phyloP scores from a whole-genome alignment of 768 basidiomycete species.

The Suillus paluster region DNA sequence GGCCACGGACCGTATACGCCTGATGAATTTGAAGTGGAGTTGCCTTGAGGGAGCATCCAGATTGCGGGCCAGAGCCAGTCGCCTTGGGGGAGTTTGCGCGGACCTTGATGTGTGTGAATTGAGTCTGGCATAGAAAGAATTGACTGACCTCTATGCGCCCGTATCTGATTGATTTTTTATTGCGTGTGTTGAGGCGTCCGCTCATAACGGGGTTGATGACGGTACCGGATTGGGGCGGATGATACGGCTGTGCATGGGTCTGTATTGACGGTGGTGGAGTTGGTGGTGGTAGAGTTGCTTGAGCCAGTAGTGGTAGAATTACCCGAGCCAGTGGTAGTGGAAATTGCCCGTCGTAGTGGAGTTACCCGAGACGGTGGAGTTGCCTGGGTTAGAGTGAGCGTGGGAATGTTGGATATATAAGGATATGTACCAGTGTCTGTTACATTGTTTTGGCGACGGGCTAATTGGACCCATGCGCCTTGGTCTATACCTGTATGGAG shows the following conservation, averaged over 20 bases:
- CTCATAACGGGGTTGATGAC: constrained; percentile 59
- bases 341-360: constrained; percentile 22
- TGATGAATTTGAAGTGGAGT: constrained; percentile 18
- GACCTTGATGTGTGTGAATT: constrained; percentile 56
- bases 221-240: constrained; percentile 31
- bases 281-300: constrained; percentile 11
- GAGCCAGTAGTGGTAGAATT: constrained; percentile 13
- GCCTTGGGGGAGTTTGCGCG: constrained; percentile 63
- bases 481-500: constrained; percentile 17
- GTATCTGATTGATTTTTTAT: constrained; percentile 51
- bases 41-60: constrained; percentile 35
- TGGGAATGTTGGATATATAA: too few relatives aligned
- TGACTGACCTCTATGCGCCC: constrained; percentile 57
- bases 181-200: constrained; percentile 57
- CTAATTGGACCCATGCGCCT: constrained; percentile 27
- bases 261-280: constrained; percentile 21
- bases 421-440: too few relatives aligned
- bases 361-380: constrained; percentile 17
- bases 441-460: constrained; percentile 28
- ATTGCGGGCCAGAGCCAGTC: constrained; percentile 43
- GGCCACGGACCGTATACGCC: constrained; percentile 49
- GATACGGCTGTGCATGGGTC: constrained; percentile 53
- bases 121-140: not conserved
- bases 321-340: too few relatives aligned
- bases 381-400: not conserved